Conservation (phyloP, 108 stramenopile genomes). For the Poteriospumella lacustris region DNA sequence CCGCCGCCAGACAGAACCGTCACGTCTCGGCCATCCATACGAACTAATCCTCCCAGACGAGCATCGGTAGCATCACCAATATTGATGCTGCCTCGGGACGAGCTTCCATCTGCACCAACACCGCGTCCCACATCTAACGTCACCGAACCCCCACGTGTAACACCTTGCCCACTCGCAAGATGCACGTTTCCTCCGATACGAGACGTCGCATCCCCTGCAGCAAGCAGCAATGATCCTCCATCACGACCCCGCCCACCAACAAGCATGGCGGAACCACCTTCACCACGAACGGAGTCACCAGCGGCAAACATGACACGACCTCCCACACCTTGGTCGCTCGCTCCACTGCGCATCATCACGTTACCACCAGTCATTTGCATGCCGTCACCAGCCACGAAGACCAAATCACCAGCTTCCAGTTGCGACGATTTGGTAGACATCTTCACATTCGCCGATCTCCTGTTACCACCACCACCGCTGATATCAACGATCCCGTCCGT, state of each 20-base stretch:
- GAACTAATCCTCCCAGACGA: too few species aligned
- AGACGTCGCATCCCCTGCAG: background rate
- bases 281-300: background rate
- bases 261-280: constrained; percentile 1
- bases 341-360: background rate
- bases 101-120: too few species aligned
- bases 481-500: too few species aligned
- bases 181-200: background rate
- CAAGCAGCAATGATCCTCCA: background rate
- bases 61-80: too few species aligned
- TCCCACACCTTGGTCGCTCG: background rate
- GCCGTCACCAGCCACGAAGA: background rate
- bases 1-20: too few species aligned
- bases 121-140: too few species aligned
- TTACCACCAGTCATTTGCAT: constrained; percentile 17
- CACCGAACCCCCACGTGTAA: background rate
- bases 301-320: background rate
- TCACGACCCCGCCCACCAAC: background rate
- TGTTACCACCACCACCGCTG: too few species aligned
- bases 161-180: background rate
- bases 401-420: background rate
- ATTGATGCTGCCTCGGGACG: too few species aligned
- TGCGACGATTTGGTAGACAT: too few species aligned
- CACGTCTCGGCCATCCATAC: too few species aligned
- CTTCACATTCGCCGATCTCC: too few species aligned